A percentile compares a stretch with the other conserved stretches of the same genome.
Conservation (phyloP, 2,329 filamentous ascomycete genomes). For the Hymenotorrendiella dingleyae region DNA sequence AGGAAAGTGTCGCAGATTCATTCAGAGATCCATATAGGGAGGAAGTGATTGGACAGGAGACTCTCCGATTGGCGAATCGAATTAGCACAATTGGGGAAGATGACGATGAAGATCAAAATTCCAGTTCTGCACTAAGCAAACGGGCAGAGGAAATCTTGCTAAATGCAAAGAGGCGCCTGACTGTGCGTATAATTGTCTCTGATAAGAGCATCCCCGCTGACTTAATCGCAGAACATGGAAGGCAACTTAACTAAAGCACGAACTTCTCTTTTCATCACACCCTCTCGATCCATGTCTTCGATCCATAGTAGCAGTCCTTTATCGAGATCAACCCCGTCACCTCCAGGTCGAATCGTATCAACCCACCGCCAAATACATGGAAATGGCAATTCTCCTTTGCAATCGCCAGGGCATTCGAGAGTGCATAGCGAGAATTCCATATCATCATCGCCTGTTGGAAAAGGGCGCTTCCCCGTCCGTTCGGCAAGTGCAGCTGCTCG, state of each 20-base stretch:
- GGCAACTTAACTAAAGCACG: slow-evolving; percentile 78
- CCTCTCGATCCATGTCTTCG: slow-evolving; percentile 42
- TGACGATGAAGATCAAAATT: slow-evolving; percentile 58
- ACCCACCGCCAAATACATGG: slow-evolving; percentile 23
- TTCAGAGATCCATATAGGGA: slow-evolving; percentile 29
- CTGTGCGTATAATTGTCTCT: slow-evolving; percentile 49
- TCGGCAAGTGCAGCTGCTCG: slow-evolving; percentile 60
- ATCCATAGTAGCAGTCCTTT: slow-evolving; percentile 35
- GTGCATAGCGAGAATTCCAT: slow-evolving; percentile 57
- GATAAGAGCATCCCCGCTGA: slow-evolving; percentile 11
- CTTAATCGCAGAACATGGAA: slow-evolving; percentile 72
- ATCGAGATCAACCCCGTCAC: slow-evolving; percentile 29
- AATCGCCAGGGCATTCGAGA: slow-evolving; percentile 47
- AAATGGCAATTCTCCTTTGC: slow-evolving; percentile 22
- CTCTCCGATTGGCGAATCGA: slow-evolving; percentile 19
- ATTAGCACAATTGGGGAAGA: slow-evolving; percentile 35
- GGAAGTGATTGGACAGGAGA: slow-evolving; percentile 27
- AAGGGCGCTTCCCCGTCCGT: slow-evolving; percentile 43
- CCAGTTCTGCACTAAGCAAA: slow-evolving; percentile 70
- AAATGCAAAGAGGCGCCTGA: slow-evolving; percentile 84
- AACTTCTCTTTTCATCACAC: slow-evolving; percentile 53
- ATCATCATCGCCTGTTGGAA: slow-evolving; percentile 38
- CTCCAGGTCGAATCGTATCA: slow-evolving; percentile 20
- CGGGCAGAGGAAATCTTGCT: slow-evolving; percentile 86
- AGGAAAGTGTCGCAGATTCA: slow-evolving; percentile 51